phyloP scores from a whole-genome alignment of 1,284 basidiomycete species.

The Malassezia caprae region DNA sequence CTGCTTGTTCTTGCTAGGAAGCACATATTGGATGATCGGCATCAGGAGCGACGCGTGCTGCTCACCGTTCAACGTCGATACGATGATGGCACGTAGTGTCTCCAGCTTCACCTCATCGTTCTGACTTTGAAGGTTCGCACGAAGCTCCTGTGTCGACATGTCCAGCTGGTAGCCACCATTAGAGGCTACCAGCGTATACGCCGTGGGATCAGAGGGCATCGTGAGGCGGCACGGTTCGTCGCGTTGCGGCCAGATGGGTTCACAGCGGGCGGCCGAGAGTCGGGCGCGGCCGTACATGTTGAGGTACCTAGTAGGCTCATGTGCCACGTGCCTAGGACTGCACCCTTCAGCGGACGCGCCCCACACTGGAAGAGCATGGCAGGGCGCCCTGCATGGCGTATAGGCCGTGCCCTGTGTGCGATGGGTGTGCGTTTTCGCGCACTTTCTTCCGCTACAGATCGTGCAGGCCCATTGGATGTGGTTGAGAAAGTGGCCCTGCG shows the following conservation, averaged over 20 bases:
- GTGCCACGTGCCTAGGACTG: conserved; percentile 7
- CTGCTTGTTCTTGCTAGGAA: conserved; percentile 90
- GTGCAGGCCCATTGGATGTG: neutral
- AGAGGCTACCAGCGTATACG: conserved; percentile 17
- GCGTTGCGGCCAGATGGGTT: neutral
- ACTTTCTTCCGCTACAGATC: neutral
- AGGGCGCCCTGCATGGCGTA: neutral
- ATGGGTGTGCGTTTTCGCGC: neutral
- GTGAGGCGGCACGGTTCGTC: conserved; percentile 5
- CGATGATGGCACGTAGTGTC: conserved; percentile 87
- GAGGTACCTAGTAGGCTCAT: conserved; percentile 1
- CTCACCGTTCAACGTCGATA: conserved; percentile 90
- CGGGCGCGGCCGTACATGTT: neutral
- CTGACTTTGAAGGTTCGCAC: conserved; percentile 80
- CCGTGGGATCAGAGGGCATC: conserved; percentile 17
- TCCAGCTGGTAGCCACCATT: conserved; percentile 17
- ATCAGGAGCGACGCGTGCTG: conserved; percentile 81
- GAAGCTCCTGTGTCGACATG: conserved; percentile 57
- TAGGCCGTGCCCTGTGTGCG: neutral
- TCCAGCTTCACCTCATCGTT: conserved; percentile 96
- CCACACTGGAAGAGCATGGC: neutral
- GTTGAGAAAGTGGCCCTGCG: conserved; percentile 16
- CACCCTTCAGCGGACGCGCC: neutral
- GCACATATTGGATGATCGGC: conserved; percentile 95
- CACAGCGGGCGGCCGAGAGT: conserved; percentile 5